Evolutionary conservation across 2,329 filamentous ascomycete species (phyloP).

Genomic region (Monosporascus sp.): DNA sequence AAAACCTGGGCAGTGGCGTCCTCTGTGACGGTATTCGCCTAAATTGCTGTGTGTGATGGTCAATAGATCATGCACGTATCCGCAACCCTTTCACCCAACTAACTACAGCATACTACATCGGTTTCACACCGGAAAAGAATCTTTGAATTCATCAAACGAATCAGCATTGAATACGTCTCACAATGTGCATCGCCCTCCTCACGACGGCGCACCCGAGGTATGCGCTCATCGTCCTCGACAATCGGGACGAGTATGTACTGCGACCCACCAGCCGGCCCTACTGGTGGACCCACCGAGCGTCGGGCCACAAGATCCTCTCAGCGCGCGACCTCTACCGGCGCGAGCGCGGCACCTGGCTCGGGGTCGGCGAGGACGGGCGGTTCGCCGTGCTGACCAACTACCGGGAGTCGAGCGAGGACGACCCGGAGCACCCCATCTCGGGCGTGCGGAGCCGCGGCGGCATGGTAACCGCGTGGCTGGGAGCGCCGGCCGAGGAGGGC

Average conservation of each 20-base stretch:
- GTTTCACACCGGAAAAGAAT: too few species aligned
- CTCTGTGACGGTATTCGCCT: too few species aligned
- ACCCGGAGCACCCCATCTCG: slow-evolving; percentile 47
- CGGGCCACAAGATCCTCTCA: slow-evolving; percentile 47
- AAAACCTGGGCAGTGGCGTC: too few species aligned
- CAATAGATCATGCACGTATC: too few species aligned
- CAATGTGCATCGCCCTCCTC: slow-evolving; percentile 73
- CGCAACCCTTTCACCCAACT: too few species aligned
- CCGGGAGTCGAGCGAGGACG: slow-evolving; percentile 47
- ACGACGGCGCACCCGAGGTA: slow-evolving; percentile 73
- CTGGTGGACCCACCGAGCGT: slow-evolving; percentile 52
- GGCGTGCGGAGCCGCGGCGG: slow-evolving; percentile 55
- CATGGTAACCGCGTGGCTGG: slow-evolving; percentile 60
- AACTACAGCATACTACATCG: too few species aligned
- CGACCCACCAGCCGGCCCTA: slow-evolving; percentile 58
- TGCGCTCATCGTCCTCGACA: slow-evolving; percentile 69
- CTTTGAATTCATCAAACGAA: not conserved
- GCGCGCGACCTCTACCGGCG: slow-evolving; percentile 56
- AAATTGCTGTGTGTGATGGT: too few species aligned
- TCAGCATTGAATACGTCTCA: slow-evolving; percentile 4
- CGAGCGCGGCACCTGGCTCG: slow-evolving; percentile 62
- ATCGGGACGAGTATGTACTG: slow-evolving; percentile 69
- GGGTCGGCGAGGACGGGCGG: slow-evolving; percentile 53
- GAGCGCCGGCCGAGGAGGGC: slow-evolving; percentile 40
- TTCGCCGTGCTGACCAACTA: slow-evolving; percentile 65